A percentile compares a stretch with the other conserved stretches of the same genome.
These are phyloP conservation scores for Pichia cabralensis DNA, from an alignment of 805 yeast genomes.

Conservation along the genomic window DNA sequence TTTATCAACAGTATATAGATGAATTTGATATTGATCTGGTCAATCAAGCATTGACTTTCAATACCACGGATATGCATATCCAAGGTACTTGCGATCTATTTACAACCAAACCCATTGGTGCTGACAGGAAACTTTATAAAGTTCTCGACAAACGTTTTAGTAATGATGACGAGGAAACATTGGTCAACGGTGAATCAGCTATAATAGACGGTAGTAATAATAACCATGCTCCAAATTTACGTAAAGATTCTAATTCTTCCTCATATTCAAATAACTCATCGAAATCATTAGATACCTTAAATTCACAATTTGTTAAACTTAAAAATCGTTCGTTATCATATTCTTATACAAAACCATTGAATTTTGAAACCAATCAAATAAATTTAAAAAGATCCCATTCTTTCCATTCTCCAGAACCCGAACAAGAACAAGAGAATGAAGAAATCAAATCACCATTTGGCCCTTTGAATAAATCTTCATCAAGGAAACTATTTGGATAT, in stretches of 20 bases:
- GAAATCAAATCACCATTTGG: conserved; percentile 64
- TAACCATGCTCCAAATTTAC: background rate
- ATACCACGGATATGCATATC: conserved; percentile 63
- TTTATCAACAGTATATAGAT: conserved; percentile 85
- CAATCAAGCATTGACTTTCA: conserved; percentile 75
- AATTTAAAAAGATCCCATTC: conserved; percentile 21
- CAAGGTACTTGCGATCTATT: conserved; percentile 88
- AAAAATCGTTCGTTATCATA: conserved; percentile 26
- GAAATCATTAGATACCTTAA: conserved; percentile 11
- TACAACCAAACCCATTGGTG: conserved; percentile 86
- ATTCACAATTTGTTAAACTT: conserved; percentile 23
- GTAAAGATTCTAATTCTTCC: conserved; percentile 18
- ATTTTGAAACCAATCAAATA: conserved; percentile 8
- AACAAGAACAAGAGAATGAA: conserved; percentile 9
- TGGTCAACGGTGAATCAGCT: too few relatives aligned
- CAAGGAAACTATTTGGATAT: conserved; percentile 84
- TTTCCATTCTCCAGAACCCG: conserved; percentile 22
- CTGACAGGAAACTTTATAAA: conserved; percentile 82
- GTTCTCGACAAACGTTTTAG: conserved; percentile 60
- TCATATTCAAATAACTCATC: conserved; percentile 9
- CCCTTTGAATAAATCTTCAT: conserved; percentile 74
- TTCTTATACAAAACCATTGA: conserved; percentile 18
- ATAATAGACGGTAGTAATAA: conserved; percentile 7
- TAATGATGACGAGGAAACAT: conserved; percentile 5
- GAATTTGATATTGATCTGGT: conserved; percentile 87